phyloP scores from a whole-genome alignment of 352 stramenopile species.

The Saprolegnia parasitica region DNA sequence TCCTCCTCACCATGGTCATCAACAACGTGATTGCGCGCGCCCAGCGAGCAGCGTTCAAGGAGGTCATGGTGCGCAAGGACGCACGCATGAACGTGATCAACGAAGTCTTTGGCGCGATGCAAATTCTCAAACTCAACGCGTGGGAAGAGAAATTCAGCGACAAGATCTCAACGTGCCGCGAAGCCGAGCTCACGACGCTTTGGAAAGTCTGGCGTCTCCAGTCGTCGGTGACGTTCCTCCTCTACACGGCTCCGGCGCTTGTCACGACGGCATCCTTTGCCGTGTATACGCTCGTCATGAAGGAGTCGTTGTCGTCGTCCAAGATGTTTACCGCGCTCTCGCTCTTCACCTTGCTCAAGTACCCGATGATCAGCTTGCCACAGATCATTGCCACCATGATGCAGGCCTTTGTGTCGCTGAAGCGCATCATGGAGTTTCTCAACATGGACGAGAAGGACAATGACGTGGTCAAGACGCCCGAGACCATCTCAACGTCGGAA shows the following conservation, averaged over 20 bases:
- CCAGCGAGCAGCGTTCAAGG: slow-evolving; percentile 22
- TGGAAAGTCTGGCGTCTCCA: slow-evolving; percentile 32
- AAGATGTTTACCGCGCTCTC: slow-evolving; percentile 17
- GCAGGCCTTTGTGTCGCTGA: slow-evolving; percentile 15
- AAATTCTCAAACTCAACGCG: slow-evolving; percentile 90
- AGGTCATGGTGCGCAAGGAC: slow-evolving; percentile 33
- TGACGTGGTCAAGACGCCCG: neutral
- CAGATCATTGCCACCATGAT: slow-evolving; percentile 11
- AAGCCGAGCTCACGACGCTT: slow-evolving; percentile 33
- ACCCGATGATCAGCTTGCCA: neutral
- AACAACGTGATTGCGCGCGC: slow-evolving; percentile 21
- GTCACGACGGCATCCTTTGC: slow-evolving; percentile 61
- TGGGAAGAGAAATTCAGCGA: slow-evolving; percentile 79
- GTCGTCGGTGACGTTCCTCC: slow-evolving; percentile 40
- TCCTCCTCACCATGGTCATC: slow-evolving; percentile 33
- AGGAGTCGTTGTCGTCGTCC: slow-evolving; percentile 6
- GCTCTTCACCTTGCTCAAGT: slow-evolving; percentile 23
- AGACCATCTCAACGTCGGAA: neutral
- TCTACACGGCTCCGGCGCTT: slow-evolving; percentile 43
- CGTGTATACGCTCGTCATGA: slow-evolving; percentile 9
- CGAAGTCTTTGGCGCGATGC: slow-evolving; percentile 56
- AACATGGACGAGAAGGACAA: neutral
- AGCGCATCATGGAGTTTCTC: slow-evolving; percentile 23
- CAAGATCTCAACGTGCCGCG: slow-evolving; percentile 48
- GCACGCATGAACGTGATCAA: slow-evolving; percentile 43